These are phyloP conservation scores for Prillingera fragicola DNA, from an alignment of 1,284 basidiomycete species.

Conservation along the genomic window DNA sequence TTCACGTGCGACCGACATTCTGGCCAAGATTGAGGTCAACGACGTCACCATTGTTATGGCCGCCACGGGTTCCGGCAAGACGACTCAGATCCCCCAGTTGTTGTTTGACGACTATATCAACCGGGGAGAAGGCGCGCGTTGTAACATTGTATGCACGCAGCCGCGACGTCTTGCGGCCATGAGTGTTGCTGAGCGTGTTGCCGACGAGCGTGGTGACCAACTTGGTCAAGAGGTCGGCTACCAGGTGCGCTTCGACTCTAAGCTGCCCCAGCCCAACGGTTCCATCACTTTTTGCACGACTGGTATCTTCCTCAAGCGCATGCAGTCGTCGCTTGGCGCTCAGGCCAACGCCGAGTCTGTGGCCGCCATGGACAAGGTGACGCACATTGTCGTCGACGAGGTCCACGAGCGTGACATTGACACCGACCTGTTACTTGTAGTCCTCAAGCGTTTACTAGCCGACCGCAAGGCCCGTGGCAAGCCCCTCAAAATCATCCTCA, in stretches of 20 bases:
- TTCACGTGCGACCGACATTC: slow-evolving; percentile 59
- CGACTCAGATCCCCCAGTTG: slow-evolving; percentile 90
- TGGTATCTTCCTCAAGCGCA: slow-evolving; percentile 79
- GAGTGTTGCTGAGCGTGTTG: slow-evolving; percentile 86
- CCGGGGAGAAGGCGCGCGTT: slow-evolving; percentile 69
- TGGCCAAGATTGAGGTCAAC: slow-evolving; percentile 68
- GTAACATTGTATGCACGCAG: slow-evolving; percentile 92
- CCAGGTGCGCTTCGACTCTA: slow-evolving; percentile 85
- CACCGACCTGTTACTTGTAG: slow-evolving; percentile 85
- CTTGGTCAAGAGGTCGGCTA: slow-evolving; percentile 76
- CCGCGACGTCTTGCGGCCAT: slow-evolving; percentile 88
- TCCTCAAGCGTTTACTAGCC: slow-evolving; percentile 76
- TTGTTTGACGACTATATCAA: slow-evolving; percentile 82
- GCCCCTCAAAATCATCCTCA: slow-evolving; percentile 82
- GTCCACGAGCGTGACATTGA: slow-evolving; percentile 95
- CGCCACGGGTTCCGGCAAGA: slow-evolving; percentile 92
- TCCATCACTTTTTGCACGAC: slow-evolving; percentile 88
- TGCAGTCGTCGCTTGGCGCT: slow-evolving; percentile 67
- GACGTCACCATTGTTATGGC: slow-evolving; percentile 92
- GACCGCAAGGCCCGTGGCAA: slow-evolving; percentile 68
- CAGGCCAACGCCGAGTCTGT: slow-evolving; percentile 41
- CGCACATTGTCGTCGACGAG: slow-evolving; percentile 91
- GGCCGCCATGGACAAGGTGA: slow-evolving; percentile 67
- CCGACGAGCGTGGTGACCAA: slow-evolving; percentile 76
- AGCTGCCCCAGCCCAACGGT: slow-evolving; percentile 73